phyloP scores from a whole-genome alignment of 768 basidiomycete genomes.

The Pisolithus marmoratus region DNA sequence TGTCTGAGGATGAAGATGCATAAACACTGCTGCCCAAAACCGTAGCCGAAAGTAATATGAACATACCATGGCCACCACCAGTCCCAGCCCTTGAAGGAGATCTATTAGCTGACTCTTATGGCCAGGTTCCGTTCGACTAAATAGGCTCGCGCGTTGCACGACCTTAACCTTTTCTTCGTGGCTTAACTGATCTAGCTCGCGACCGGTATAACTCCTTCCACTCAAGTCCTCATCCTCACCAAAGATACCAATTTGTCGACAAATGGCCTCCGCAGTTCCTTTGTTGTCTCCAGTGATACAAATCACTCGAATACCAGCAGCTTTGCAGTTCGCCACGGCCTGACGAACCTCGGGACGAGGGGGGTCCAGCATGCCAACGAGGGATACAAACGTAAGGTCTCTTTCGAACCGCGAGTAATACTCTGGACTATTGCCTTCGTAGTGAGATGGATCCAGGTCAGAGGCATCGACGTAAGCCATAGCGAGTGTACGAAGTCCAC shows the following conservation, averaged over 20 bases:
- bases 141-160: slow-evolving; percentile 84
- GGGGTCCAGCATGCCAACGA: slow-evolving; percentile 97
- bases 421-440: slow-evolving; percentile 68
- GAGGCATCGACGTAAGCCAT: slow-evolving; percentile 79
- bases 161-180: slow-evolving; percentile 79
- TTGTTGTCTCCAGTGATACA: slow-evolving; percentile 99
- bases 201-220: slow-evolving; percentile 95
- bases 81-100: slow-evolving; percentile 81
- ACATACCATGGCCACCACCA: slow-evolving; percentile 92
- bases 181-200: slow-evolving; percentile 79
- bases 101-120: slow-evolving; percentile 96
- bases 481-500: slow-evolving; percentile 87
- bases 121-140: slow-evolving; percentile 89
- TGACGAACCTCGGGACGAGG: slow-evolving; percentile 88
- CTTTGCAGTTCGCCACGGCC: slow-evolving; percentile 85
- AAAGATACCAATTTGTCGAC: slow-evolving; percentile 93
- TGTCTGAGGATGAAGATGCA: slow-evolving; percentile 44
- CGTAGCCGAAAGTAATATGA: background rate
- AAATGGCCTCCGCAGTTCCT: slow-evolving; percentile 96
- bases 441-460: slow-evolving; percentile 75
- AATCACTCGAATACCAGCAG: slow-evolving; percentile 92
- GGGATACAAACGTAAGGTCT: slow-evolving; percentile 87
- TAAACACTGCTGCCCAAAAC: slow-evolving; percentile 9
- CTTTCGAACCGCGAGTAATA: slow-evolving; percentile 91
- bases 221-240: slow-evolving; percentile 77